Evolutionary conservation across 2,329 filamentous ascomycete genomes (phyloP).

Genomic region (Hymenoscyphus scutula): DNA sequence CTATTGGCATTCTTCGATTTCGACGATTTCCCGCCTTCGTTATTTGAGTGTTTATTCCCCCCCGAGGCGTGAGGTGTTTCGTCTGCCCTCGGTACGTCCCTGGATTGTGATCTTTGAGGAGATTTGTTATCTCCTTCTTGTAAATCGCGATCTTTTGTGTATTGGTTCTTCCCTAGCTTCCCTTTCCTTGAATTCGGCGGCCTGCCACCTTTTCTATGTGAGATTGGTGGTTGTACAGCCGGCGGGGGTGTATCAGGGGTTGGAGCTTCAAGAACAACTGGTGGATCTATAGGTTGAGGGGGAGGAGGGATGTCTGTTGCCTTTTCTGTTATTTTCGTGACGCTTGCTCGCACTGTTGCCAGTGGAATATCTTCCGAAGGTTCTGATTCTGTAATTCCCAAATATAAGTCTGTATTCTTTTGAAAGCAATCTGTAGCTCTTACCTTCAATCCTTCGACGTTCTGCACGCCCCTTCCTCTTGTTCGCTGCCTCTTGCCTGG

Average conservation of each 20-base stretch:
- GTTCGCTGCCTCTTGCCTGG: slow-evolving; percentile 70
- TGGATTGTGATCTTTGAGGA: slow-evolving; percentile 51
- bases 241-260: slow-evolving; percentile 49
- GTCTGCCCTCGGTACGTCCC: slow-evolving; percentile 40
- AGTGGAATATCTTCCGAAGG: slow-evolving; percentile 64
- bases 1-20: slow-evolving; percentile 40
- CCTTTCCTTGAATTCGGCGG: slow-evolving; percentile 64
- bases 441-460: slow-evolving; percentile 78
- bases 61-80: slow-evolving; percentile 49
- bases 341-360: slow-evolving; percentile 38
- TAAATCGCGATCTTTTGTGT: slow-evolving; percentile 70
- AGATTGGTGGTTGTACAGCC: slow-evolving; percentile 40
- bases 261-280: slow-evolving; percentile 45
- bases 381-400: slow-evolving; percentile 60
- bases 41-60: slow-evolving; percentile 38
- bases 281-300: slow-evolving; percentile 40
- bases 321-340: slow-evolving; percentile 31
- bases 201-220: slow-evolving; percentile 61
- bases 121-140: slow-evolving; percentile 53
- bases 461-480: slow-evolving; percentile 82
- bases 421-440: slow-evolving; percentile 21
- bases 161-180: slow-evolving; percentile 73
- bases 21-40: slow-evolving; percentile 35
- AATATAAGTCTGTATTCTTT: slow-evolving; percentile 34
- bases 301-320: slow-evolving; percentile 24